Evolutionary conservation across 2,329 filamentous ascomycete genomes (phyloP).

Genomic region (Sphaerulina musiva): DNA sequence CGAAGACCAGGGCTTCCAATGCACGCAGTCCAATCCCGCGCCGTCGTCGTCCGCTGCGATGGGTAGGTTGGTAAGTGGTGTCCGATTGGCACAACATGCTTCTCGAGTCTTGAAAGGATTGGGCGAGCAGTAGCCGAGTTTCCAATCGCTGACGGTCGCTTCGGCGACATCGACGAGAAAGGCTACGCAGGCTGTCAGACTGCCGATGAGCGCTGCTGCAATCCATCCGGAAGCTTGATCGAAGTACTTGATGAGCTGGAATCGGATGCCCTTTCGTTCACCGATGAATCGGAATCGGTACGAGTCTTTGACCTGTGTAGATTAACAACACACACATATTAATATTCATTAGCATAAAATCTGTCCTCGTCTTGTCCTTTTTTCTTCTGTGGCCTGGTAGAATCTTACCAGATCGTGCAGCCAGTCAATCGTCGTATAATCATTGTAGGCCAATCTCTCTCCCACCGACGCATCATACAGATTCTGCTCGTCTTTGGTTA

Average conservation of each 20-base stretch:
- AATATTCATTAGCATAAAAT: neutral
- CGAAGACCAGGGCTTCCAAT: conserved; percentile 42
- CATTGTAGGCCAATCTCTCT: conserved; percentile 54
- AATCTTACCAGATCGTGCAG: conserved; percentile 47
- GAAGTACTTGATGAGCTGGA: conserved; percentile 38
- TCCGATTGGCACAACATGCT: conserved; percentile 42
- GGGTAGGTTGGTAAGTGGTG: conserved; percentile 32
- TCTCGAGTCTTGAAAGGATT: conserved; percentile 45
- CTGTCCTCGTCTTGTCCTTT: neutral
- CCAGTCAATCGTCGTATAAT: conserved; percentile 59
- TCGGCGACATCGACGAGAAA: conserved; percentile 51
- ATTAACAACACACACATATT: too few relatives aligned
- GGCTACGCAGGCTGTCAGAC: conserved; percentile 50
- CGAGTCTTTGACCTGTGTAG: conserved; percentile 45
- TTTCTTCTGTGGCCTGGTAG: too few relatives aligned
- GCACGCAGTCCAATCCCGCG: conserved; percentile 29
- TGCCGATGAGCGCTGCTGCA: conserved; percentile 48
- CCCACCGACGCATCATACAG: conserved; percentile 44
- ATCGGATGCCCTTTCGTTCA: conserved; percentile 39
- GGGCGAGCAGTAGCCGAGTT: conserved; percentile 49
- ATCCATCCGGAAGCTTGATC: conserved; percentile 53
- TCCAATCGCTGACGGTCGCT: conserved; percentile 52
- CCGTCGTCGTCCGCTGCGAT: neutral
- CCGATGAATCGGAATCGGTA: conserved; percentile 47
- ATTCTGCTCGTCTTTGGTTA: conserved; percentile 46